These are phyloP conservation scores for Fomitopsis palustris DNA, from an alignment of 1,284 basidiomycete genomes.

Conservation along the genomic window DNA sequence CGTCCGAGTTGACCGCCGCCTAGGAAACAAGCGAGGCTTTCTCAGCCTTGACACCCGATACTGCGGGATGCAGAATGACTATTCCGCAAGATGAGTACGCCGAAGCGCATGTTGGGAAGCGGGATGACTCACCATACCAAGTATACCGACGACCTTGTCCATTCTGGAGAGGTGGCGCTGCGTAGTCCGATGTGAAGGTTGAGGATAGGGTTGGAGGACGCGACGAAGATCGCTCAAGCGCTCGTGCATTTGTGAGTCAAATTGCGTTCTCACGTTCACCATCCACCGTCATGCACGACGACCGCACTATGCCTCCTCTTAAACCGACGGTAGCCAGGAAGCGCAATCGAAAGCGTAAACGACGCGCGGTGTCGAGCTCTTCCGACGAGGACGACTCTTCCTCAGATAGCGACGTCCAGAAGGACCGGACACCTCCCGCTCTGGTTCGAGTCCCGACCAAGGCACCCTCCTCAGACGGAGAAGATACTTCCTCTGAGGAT, in stretches of 20 bases:
- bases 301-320: conserved; percentile 18
- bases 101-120: background rate
- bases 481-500: conserved; percentile 13
- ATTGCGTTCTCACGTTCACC: background rate
- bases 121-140: conserved; percentile 56
- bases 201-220: background rate
- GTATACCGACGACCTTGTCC: conserved; percentile 57
- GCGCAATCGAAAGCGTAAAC: conserved; percentile 38
- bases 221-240: background rate
- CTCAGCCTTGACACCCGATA: background rate
- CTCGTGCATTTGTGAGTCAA: background rate
- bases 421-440: background rate
- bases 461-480: conserved; percentile 12
- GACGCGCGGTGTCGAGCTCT: conserved; percentile 36
- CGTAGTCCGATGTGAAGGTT: background rate
- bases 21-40: conserved; percentile 26
- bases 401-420: background rate
- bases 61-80: background rate
- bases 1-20: conserved; percentile 98
- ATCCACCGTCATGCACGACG: background rate
- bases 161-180: conserved; percentile 27
- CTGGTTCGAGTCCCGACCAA: background rate
- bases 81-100: background rate
- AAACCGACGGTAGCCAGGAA: conserved; percentile 21
- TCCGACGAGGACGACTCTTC: conserved; percentile 22